Evolutionary conservation across 495 filamentous ascomycete genomes (phyloP).

Genomic region (Viridothelium virens): DNA sequence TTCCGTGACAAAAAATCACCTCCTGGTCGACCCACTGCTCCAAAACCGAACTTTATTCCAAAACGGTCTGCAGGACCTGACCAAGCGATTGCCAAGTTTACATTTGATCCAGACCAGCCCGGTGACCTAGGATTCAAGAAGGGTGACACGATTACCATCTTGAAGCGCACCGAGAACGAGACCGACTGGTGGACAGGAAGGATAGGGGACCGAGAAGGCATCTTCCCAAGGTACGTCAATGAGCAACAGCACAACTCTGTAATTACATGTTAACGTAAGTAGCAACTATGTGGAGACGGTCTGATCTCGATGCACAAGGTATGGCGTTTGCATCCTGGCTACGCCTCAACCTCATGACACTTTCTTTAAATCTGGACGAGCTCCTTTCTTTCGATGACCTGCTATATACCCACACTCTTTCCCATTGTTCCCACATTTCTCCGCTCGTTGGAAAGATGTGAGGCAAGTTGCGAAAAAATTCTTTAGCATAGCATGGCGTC

Average conservation of each 20-base stretch:
- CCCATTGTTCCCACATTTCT: neutral
- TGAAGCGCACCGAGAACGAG: slow-evolving; percentile 88
- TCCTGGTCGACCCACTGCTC: slow-evolving; percentile 22
- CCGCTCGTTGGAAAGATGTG: neutral
- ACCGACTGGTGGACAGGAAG: slow-evolving; percentile 82
- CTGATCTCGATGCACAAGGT: slow-evolving; percentile 4
- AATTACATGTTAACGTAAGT: neutral
- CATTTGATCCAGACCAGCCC: slow-evolving; percentile 87
- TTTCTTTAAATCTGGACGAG: neutral
- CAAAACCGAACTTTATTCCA: slow-evolving; percentile 46
- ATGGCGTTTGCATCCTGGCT: neutral
- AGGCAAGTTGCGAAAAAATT: neutral
- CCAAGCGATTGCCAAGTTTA: slow-evolving; percentile 82
- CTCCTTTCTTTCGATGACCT: neutral
- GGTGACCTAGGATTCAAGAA: slow-evolving; percentile 96
- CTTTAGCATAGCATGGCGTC: slow-evolving; percentile 7
- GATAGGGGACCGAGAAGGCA: slow-evolving; percentile 56
- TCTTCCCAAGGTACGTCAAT: slow-evolving; percentile 46
- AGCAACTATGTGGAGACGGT: slow-evolving; percentile 27
- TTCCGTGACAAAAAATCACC: slow-evolving; percentile 18
- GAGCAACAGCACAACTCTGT: neutral
- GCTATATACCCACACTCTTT: slow-evolving; percentile 4
- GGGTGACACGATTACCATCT: slow-evolving; percentile 92
- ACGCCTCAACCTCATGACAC: neutral
- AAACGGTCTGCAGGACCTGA: slow-evolving; percentile 63